Base-by-base conservation (phyloP, 208 protist genomes). In the Leishmania martiniquensis region DNA sequence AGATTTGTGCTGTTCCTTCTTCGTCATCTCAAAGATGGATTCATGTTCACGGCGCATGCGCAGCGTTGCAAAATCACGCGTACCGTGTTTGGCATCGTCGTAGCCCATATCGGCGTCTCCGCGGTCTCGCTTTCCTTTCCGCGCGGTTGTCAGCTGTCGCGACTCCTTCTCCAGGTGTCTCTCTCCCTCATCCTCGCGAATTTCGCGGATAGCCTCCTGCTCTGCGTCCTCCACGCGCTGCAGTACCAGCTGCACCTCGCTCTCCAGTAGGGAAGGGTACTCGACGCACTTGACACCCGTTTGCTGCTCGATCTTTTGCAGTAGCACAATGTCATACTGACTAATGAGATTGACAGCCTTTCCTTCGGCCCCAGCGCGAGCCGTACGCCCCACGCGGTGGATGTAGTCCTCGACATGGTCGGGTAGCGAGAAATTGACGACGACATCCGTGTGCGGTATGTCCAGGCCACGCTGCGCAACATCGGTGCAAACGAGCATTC, bases 251-350 rank as follows among this genome's bases (percentile, higher is more conserved):
- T 86, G 77, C 54, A 98, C 91, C 69, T 97, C 93, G 34, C 57
- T 80, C 70, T 98, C 94, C 13, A 80, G 69, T 32, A 98, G 82
- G 45, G 68, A n/a, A 81, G 89, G 93, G 78, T 91, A 97, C 86
- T 98, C 94, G 59, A 87, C 89, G 82, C 97, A 97, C 87, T 97
- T 94, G 66, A 99, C 98, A 25, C 89, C 95, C 1, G 98, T 97
- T 65, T 98, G 85, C 60, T 98, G 72, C 93, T 99, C 99, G 32
- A 99, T 99, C 73, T 98, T 93, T 83, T 99, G 98, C 71, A 99
- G 98, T n/a, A 98, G 80, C 69, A 99, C 96, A 78, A 99, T 98
- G 85, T 99, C 99, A 90, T 99, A 99, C 88, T 98, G 96, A 60
- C 94, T 98, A 55, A 98, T 97, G 63, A 98, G 70, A 82, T 97